A percentile compares a stretch with the other conserved stretches of the same genome.
Evolutionary conservation across 805 yeast genomes (phyloP).

Genomic region (Spencermartinsiella europaea): DNA sequence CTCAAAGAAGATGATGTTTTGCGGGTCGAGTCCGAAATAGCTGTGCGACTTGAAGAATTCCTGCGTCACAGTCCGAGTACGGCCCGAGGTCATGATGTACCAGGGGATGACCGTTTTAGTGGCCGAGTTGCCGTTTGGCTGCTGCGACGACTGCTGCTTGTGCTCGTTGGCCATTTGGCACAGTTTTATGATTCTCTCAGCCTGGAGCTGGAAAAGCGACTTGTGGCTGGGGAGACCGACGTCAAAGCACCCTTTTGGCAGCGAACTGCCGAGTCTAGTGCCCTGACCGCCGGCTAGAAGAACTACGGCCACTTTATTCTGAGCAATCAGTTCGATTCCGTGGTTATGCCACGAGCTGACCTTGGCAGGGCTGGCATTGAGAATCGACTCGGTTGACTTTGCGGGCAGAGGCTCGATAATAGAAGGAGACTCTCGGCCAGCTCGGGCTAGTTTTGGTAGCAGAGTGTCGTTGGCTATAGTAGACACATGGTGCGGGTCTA

Average conservation of each 20-base stretch:
- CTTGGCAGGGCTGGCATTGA: conserved; percentile 31
- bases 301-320: conserved; percentile 78
- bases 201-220: conserved; percentile 86
- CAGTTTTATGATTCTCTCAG: conserved; percentile 69
- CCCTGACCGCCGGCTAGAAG: conserved; percentile 99
- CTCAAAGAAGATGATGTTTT: conserved; percentile 73
- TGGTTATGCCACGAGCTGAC: conserved; percentile 37
- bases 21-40: conserved; percentile 63
- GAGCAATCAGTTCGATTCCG: conserved; percentile 66
- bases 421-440: conserved; percentile 2
- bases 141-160: neutral
- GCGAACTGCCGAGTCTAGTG: conserved; percentile 81
- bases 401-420: conserved; percentile 29
- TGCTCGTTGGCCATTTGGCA: conserved; percentile 46
- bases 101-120: conserved; percentile 48
- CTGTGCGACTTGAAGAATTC: conserved; percentile 53
- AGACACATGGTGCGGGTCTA: conserved; percentile 34
- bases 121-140: conserved; percentile 18
- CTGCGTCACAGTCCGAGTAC: conserved; percentile 76
- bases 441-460: neutral
- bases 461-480: conserved; percentile 26
- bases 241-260: conserved; percentile 92
- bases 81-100: conserved; percentile 94
- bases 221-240: conserved; percentile 79
- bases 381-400: conserved; percentile 27